Conservation (phyloP, 352 stramenopile genomes). For the Phytophthora europaea region DNA sequence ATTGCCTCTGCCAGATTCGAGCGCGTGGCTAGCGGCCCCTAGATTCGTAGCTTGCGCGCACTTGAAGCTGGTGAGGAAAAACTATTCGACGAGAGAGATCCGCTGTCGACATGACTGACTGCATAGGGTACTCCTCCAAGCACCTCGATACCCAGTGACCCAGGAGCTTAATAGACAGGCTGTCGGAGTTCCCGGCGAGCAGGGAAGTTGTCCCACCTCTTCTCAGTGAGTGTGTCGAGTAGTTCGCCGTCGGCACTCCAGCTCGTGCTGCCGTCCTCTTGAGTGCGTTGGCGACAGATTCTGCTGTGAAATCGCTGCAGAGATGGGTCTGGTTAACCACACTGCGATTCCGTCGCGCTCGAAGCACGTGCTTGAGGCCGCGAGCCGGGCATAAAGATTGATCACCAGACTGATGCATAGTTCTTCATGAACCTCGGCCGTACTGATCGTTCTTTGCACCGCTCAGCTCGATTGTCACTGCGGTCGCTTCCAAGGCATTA, state of each 20-base stretch:
- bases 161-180: constrained; percentile 1
- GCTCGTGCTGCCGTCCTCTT: neutral
- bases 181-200: constrained; percentile 2
- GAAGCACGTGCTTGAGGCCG: neutral
- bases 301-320: neutral
- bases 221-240: neutral
- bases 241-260: neutral
- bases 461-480: neutral
- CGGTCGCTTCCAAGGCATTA: constrained; percentile 17
- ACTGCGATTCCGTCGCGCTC: neutral
- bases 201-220: constrained; percentile 6
- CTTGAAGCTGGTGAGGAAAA: neutral
- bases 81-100: neutral
- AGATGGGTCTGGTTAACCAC: neutral
- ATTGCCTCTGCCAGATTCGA: neutral
- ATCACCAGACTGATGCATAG: constrained; percentile 4
- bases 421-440: constrained; percentile 1
- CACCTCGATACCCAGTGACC: neutral
- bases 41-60: neutral
- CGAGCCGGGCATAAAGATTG: neutral
- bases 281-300: neutral
- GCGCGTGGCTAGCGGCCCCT: constrained; percentile 1
- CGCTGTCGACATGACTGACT: neutral
- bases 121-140: constrained; percentile 7
- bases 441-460: constrained; percentile 8